Percentiles rank a stretch among this genome's conserved stretches.
These are phyloP conservation scores for Aquilaria agallochum DNA, from an alignment of 441 rosid species.

Conservation along the genomic window DNA sequence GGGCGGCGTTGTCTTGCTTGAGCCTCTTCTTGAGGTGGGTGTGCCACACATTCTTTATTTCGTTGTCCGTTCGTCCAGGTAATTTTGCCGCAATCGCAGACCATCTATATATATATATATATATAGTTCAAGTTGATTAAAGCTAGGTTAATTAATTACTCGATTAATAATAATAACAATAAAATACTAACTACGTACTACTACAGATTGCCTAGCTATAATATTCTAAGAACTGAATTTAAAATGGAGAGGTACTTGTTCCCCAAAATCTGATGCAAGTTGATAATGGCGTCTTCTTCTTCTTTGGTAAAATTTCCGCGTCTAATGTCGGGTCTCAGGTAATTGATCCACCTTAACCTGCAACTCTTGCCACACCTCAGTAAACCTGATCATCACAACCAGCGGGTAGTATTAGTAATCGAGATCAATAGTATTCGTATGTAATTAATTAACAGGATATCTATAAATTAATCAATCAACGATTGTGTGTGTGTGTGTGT, in stretches of 20 bases:
- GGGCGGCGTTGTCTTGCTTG: not conserved
- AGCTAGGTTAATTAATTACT: not conserved
- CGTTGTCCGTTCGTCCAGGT: constrained; percentile 53
- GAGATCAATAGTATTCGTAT: not conserved
- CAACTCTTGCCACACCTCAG: constrained; percentile 56
- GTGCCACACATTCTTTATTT: constrained; percentile 51
- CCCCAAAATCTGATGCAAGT: constrained; percentile 35
- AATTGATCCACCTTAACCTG: constrained; percentile 53
- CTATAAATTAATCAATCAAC: not conserved
- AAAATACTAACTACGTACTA: too few species aligned
- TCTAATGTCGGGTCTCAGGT: constrained; percentile 45
- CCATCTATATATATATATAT: constrained; percentile 29
- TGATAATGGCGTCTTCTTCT: constrained; percentile 48
- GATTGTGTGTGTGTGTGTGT: not conserved
- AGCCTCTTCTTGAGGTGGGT: constrained; percentile 46
- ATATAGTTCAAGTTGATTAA: not conserved
- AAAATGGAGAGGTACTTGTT: constrained; percentile 32
- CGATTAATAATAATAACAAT: not conserved
- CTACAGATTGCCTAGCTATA: not conserved
- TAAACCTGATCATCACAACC: constrained; percentile 24
- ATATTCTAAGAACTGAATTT: not conserved
- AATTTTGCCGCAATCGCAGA: constrained; percentile 43
- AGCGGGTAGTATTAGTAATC: not conserved
- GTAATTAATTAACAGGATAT: not conserved
- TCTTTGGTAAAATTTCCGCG: constrained; percentile 44